phyloP scores from a whole-genome alignment of 148 eudicot genomes.

The Silene uniflora region DNA sequence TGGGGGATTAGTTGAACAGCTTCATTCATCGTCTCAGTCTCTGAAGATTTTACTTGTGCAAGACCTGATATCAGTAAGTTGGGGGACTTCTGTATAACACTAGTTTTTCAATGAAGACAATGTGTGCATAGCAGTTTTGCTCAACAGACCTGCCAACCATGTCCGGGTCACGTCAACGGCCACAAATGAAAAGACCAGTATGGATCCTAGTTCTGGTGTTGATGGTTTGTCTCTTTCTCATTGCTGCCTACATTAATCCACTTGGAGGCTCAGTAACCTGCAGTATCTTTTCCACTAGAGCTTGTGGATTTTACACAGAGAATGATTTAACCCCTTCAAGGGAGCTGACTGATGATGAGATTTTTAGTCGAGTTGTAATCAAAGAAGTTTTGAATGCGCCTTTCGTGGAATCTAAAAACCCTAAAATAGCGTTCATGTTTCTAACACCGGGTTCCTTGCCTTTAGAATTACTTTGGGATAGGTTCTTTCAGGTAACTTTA shows the following conservation, averaged over 20 bases:
- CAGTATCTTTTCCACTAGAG: constrained; percentile 45
- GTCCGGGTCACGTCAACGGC: constrained; percentile 49
- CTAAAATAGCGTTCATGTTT: constrained; percentile 79
- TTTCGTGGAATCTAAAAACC: constrained; percentile 34
- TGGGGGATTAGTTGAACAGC: constrained; percentile 6
- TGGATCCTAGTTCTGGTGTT: constrained; percentile 45
- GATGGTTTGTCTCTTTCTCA: constrained; percentile 50
- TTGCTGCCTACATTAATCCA: constrained; percentile 42
- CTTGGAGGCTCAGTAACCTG: constrained; percentile 40
- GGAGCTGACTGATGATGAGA: constrained; percentile 59
- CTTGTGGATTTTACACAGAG: constrained; percentile 33
- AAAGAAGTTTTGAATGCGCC: constrained; percentile 56
- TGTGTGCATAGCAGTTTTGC: constrained; percentile 45
- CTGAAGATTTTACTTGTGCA: too few relatives aligned
- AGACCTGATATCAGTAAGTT: too few relatives aligned
- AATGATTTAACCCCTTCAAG: constrained; percentile 34
- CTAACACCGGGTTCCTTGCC: constrained; percentile 71
- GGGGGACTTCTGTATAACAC: too few relatives aligned
- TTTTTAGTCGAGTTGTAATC: constrained; percentile 68
- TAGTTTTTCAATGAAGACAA: constrained; percentile 44
- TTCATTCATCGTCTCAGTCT: not conserved
- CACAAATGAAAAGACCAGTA: constrained; percentile 49
- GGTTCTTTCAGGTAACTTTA: constrained; percentile 62
- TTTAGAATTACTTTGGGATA: constrained; percentile 81
- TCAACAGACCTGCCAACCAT: constrained; percentile 35